Base-by-base conservation (phyloP, 1,139 yeast species). In the Pneumocystis wakefieldiae region DNA sequence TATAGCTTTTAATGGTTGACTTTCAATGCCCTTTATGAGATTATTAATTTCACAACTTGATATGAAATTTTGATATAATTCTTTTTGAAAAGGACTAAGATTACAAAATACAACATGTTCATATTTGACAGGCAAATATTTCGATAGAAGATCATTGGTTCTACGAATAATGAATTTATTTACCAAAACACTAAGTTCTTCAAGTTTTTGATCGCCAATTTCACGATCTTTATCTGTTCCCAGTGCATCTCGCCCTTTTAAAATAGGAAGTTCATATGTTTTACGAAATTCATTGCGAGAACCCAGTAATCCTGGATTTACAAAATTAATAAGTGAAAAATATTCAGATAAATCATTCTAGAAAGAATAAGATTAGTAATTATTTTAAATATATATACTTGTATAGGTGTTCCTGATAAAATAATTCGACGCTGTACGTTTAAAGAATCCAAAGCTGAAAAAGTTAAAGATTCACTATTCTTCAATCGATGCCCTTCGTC, bases 401-500 rank as follows among this genome's bases (percentile, higher is more conserved):
- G 99, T 67, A 92, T 92, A 0, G 99, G 99, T 0, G 99, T 92
- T 61, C 99, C 99, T 0, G 97, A 89, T 42, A 92, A 76, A 67
- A 92, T 92, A 10, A 92, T 97, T 68, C 99, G 80, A 70, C 98
- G 78, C 62, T 85, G 84, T 72, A 96, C 92, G 63, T 85, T 83
- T 63, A 92, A 79, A 15, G 92, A 83, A 71, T 89, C 86, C 62
- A 92, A 78, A 0, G 97, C 90, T 0, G 91, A 88, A 70, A 91
- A 92, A 0, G 98, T 94, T 65, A 87, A 80, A 0, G 97, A 90
- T 53, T 92, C 98, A 35, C 96, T 96, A 73, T 94, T 92, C 71
- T 92, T 92, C 69, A 92, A 78, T 66, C 98, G 78, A 73, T 92
- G 99, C 8, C 98, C 99, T 74, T 92, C 99, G 72, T 92, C 99